Conservation (phyloP, 1,139 yeast species). For the Kodamaea fungicola region DNA sequence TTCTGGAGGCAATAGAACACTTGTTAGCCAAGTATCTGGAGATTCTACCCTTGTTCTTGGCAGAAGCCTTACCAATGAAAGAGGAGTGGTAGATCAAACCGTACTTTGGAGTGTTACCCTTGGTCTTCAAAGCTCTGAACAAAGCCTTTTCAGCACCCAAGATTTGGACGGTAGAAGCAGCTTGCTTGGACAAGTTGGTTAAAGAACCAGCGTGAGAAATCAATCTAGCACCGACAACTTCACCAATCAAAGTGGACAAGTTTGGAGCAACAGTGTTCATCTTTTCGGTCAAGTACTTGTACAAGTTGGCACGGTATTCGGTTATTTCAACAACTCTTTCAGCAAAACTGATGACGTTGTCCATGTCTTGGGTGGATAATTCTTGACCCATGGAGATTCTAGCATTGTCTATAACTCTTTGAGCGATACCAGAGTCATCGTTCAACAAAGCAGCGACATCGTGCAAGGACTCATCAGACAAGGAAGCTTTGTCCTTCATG, state of each 20-base stretch:
- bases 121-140: slow-evolving; percentile 96
- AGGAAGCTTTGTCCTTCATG: slow-evolving; percentile 83
- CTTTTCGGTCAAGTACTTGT: slow-evolving; percentile 84
- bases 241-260: slow-evolving; percentile 94
- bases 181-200: slow-evolving; percentile 93
- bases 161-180: slow-evolving; percentile 97
- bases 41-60: slow-evolving; percentile 98
- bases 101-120: slow-evolving; percentile 97
- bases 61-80: slow-evolving; percentile 92
- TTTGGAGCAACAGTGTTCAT: slow-evolving; percentile 99
- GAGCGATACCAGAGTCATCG: slow-evolving; percentile 93
- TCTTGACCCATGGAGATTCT: slow-evolving; percentile 99
- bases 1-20: slow-evolving; percentile 98
- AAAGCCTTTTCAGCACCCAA: slow-evolving; percentile 99
- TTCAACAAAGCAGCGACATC: slow-evolving; percentile 84
- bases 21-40: slow-evolving; percentile 98
- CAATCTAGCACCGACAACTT: slow-evolving; percentile 96
- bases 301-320: slow-evolving; percentile 86
- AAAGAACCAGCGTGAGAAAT: slow-evolving; percentile 98
- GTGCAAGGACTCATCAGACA: slow-evolving; percentile 81
- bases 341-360: slow-evolving; percentile 86
- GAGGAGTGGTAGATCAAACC: slow-evolving; percentile 97
- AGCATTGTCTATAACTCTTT: slow-evolving; percentile 78
- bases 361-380: slow-evolving; percentile 89
- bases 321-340: slow-evolving; percentile 91